Percentiles rank a stretch among this genome's conserved stretches.
Evolutionary conservation across 768 basidiomycete genomes (phyloP).

Genomic region (Tephrocybe sp.): DNA sequence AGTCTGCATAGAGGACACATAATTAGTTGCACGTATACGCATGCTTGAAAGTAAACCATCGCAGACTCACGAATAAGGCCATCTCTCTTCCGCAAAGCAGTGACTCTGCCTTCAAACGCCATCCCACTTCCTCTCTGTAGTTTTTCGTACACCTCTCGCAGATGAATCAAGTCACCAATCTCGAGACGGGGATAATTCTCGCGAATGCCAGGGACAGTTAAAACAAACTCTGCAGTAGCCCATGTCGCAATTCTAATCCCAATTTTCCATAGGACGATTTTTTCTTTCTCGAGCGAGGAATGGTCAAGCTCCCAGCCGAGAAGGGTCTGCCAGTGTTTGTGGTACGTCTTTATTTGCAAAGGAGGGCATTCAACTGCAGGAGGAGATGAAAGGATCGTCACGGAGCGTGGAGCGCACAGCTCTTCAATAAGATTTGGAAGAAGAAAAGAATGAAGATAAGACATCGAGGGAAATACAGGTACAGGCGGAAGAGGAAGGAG

Average conservation of each 20-base stretch:
- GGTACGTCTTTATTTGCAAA: slow-evolving; percentile 31
- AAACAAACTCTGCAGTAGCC: slow-evolving; percentile 35
- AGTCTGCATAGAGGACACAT: too few species aligned
- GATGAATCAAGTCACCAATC: slow-evolving; percentile 42
- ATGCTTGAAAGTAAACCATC: too few species aligned
- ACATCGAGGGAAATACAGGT: slow-evolving; percentile 38
- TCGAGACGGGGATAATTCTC: slow-evolving; percentile 40
- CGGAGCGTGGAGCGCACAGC: slow-evolving; percentile 19
- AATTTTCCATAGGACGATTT: slow-evolving; percentile 43
- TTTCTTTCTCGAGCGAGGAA: slow-evolving; percentile 37
- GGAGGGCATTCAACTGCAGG: slow-evolving; percentile 25
- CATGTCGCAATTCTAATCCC: slow-evolving; percentile 33
- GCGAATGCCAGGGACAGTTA: slow-evolving; percentile 38
- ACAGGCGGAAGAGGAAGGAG: slow-evolving; percentile 40
- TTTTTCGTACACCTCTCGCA: slow-evolving; percentile 38
- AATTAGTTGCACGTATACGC: too few species aligned
- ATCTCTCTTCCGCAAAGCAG: slow-evolving; percentile 41
- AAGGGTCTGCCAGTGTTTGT: slow-evolving; percentile 39
- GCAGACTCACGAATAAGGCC: slow-evolving; percentile 43
- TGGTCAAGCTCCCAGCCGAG: slow-evolving; percentile 46
- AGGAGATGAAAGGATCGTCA: slow-evolving; percentile 27
- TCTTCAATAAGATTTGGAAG: slow-evolving; percentile 34
- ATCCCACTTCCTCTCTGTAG: slow-evolving; percentile 31
- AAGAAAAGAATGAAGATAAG: slow-evolving; percentile 41
- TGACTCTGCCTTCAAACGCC: slow-evolving; percentile 46